phyloP scores from a whole-genome alignment of 176 grass and related monocot species.

The Miscanthus lutarioriparius region DNA sequence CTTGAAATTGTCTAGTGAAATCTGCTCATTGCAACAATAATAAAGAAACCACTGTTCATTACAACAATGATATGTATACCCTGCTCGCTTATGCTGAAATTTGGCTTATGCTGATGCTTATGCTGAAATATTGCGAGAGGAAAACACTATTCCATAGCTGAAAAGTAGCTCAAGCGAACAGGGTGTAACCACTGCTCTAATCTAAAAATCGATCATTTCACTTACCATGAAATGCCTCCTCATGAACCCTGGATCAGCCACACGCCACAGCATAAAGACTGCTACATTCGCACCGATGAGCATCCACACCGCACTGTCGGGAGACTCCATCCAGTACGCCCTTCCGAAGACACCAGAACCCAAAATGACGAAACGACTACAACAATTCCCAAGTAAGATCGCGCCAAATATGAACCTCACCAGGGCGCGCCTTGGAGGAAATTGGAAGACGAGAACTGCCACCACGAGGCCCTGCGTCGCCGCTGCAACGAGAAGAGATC shows the following conservation, averaged over 20 bases:
- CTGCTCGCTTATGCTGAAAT: too few species aligned
- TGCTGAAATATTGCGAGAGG: too few species aligned
- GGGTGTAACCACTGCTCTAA: background rate
- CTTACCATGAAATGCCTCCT: slow-evolving; percentile 73
- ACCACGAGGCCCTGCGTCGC: background rate
- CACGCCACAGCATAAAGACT: slow-evolving; percentile 72
- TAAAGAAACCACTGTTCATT: slow-evolving; percentile 14
- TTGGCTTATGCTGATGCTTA: too few species aligned
- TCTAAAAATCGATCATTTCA: slow-evolving; percentile 11
- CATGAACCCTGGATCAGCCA: slow-evolving; percentile 69
- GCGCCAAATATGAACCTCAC: slow-evolving; percentile 36
- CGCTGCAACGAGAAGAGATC: slow-evolving; percentile 49
- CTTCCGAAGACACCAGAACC: slow-evolving; percentile 38
- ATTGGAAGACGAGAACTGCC: background rate
- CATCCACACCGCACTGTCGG: slow-evolving; percentile 45
- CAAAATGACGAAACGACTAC: slow-evolving; percentile 11
- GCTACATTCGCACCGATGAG: slow-evolving; percentile 68
- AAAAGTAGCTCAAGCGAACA: too few species aligned
- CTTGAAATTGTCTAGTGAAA: slow-evolving; percentile 86
- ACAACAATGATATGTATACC: slow-evolving; percentile 23
- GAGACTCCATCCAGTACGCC: slow-evolving; percentile 41
- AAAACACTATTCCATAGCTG: too few species aligned
- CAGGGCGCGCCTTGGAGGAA: slow-evolving; percentile 21
- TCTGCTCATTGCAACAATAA: slow-evolving; percentile 48
- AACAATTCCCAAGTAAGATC: background rate